Evolutionary conservation across 768 basidiomycete genomes (phyloP).

Genomic region (Pisolithus orientalis): DNA sequence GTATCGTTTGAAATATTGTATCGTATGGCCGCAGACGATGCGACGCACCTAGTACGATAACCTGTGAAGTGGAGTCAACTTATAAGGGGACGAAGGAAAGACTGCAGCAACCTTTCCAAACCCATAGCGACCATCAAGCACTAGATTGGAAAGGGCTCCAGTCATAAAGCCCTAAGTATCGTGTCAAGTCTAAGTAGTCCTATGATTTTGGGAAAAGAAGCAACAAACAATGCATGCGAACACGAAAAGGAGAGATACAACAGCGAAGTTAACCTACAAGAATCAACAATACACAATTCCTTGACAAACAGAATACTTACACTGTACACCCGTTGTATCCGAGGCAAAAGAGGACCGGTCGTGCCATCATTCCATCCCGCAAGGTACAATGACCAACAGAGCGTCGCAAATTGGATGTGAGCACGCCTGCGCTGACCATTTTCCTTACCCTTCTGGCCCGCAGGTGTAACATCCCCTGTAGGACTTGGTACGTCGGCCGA

Average conservation of each 20-base stretch:
- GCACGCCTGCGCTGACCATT: conserved; percentile 17
- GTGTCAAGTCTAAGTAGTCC: neutral
- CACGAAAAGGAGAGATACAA: conserved; percentile 40
- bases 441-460: too few species aligned
- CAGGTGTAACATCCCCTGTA: too few species aligned
- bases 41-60: conserved; percentile 23
- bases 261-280: conserved; percentile 30
- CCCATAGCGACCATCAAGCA: conserved; percentile 24
- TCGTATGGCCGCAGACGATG: neutral
- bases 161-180: conserved; percentile 24
- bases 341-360: conserved; percentile 33
- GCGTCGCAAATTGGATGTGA: conserved; percentile 26
- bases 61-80: conserved; percentile 9
- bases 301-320: conserved; percentile 13
- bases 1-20: neutral
- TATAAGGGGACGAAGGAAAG: neutral
- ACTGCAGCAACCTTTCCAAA: conserved; percentile 26
- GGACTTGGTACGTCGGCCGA: too few species aligned
- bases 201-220: neutral
- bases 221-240: conserved; percentile 32
- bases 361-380: conserved; percentile 35
- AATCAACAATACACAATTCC: neutral
- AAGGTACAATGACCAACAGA: conserved; percentile 32
- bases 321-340: conserved; percentile 32
- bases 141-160: conserved; percentile 27